Evolutionary conservation across 176 grass and related monocot species (phyloP).

Genomic region (Pontederia crassipes): DNA sequence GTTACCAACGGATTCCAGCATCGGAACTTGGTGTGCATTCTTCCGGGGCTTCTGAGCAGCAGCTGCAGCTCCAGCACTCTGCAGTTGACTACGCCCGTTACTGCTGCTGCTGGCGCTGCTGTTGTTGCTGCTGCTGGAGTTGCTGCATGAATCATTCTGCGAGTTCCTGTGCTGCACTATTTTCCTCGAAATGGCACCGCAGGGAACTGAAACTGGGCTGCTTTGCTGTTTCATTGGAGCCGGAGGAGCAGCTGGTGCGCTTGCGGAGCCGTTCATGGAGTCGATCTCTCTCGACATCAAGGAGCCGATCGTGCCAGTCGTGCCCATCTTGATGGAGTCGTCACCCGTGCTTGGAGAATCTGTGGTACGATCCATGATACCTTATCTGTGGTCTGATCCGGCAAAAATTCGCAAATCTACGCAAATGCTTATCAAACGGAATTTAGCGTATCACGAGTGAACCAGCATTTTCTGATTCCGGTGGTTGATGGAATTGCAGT

Average conservation of each 20-base stretch:
- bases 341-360: neutral
- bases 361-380: neutral
- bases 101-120: conserved; percentile 9
- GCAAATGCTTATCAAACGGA: too few species aligned
- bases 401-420: too few species aligned
- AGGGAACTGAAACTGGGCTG: conserved; percentile 48
- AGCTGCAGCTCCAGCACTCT: conserved; percentile 17
- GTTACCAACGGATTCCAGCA: conserved; percentile 33
- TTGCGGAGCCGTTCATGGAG: conserved; percentile 30
- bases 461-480: too few species aligned
- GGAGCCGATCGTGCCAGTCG: conserved; percentile 71
- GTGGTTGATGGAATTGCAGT: too few species aligned
- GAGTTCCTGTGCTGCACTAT: conserved; percentile 29
- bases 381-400: neutral
- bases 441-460: too few species aligned
- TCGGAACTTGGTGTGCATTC: conserved; percentile 32
- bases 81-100: conserved; percentile 3
- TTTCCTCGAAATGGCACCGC: conserved; percentile 56
- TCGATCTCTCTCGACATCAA: conserved; percentile 77
- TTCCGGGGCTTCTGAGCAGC: conserved; percentile 33
- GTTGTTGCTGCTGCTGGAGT: conserved; percentile 7
- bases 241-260: conserved; percentile 15
- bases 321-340: conserved; percentile 44
- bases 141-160: conserved; percentile 19
- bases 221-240: conserved; percentile 41